Percentiles rank a stretch among this genome's conserved stretches.
These are phyloP conservation scores for Coemansia sp. DNA, from an alignment of 192 early-diverging fungal species.

Conservation along the genomic window DNA sequence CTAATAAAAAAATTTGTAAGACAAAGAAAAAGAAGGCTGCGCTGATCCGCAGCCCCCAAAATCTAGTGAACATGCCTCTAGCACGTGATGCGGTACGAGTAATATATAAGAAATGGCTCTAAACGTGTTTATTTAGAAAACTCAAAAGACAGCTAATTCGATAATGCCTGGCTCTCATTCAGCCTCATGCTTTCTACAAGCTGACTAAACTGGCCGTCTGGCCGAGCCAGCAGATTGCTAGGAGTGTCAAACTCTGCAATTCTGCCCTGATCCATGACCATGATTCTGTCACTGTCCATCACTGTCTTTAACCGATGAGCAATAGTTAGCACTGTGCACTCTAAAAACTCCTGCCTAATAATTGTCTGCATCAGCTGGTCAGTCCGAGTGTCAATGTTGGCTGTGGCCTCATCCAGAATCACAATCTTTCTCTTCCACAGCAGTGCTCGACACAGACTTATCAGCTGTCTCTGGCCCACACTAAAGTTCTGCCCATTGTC, in stretches of 20 bases:
- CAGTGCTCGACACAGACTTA: constrained; percentile 58
- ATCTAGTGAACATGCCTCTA: no score
- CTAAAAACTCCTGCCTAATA: constrained; percentile 42
- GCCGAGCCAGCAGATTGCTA: background rate
- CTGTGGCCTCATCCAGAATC: constrained; percentile 76
- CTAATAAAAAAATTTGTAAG: background rate
- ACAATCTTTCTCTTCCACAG: constrained; percentile 63
- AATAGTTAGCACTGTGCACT: constrained; percentile 39
- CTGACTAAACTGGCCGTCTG: constrained; percentile 1
- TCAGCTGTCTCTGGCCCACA: constrained; percentile 65
- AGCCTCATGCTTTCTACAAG: constrained; percentile 10
- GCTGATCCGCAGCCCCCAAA: no score
- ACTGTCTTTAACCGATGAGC: background rate
- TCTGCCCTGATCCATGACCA: background rate
- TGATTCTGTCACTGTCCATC: background rate
- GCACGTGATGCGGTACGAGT: no score
- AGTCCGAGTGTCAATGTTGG: constrained; percentile 54
- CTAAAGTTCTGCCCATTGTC: constrained; percentile 55
- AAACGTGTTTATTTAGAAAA: no score
- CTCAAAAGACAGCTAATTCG: no score
- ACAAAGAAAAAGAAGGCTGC: constrained; percentile 1
- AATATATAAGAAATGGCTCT: no score
- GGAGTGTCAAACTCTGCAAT: background rate
- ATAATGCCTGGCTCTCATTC: constrained; percentile 1
- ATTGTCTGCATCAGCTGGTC: constrained; percentile 62